phyloP scores from a whole-genome alignment of 1,139 yeast species.

The Magnusiomyces magnusii region DNA sequence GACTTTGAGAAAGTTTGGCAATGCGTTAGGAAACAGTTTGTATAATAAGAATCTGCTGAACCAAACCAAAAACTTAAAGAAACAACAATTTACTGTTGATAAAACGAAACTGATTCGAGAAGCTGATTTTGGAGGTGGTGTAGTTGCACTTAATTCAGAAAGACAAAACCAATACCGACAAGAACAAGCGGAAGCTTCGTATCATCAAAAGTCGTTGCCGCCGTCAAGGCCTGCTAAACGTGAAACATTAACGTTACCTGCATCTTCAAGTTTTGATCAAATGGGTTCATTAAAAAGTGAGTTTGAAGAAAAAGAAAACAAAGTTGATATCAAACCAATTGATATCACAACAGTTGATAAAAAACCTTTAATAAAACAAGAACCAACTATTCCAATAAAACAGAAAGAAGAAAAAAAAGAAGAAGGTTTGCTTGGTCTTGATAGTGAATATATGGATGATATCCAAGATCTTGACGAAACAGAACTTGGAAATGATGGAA shows the following conservation, averaged over 20 bases:
- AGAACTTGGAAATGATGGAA: background rate
- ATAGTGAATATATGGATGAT: background rate
- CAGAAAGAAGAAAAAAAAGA: background rate
- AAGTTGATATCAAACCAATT: too few species aligned
- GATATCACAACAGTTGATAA: too few species aligned
- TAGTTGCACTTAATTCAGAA: background rate
- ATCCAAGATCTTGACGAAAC: background rate
- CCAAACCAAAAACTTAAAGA: slow-evolving; percentile 43
- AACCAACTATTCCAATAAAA: background rate
- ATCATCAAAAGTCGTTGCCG: background rate
- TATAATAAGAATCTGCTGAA: slow-evolving; percentile 53
- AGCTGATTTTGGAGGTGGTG: slow-evolving; percentile 7
- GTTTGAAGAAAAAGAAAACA: too few species aligned
- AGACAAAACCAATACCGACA: too few species aligned
- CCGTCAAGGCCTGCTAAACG: background rate
- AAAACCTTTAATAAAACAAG: background rate
- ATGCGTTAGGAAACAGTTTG: slow-evolving; percentile 67
- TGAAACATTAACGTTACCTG: background rate
- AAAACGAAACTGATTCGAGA: slow-evolving; percentile 8
- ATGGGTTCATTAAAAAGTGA: background rate
- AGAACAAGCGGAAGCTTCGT: background rate
- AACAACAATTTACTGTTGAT: slow-evolving; percentile 10
- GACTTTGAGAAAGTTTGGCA: slow-evolving; percentile 69
- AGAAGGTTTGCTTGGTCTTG: background rate
- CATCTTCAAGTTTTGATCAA: background rate